Evolutionary conservation across 805 yeast species (phyloP).

Genomic region (Torulaspora maleeae): DNA sequence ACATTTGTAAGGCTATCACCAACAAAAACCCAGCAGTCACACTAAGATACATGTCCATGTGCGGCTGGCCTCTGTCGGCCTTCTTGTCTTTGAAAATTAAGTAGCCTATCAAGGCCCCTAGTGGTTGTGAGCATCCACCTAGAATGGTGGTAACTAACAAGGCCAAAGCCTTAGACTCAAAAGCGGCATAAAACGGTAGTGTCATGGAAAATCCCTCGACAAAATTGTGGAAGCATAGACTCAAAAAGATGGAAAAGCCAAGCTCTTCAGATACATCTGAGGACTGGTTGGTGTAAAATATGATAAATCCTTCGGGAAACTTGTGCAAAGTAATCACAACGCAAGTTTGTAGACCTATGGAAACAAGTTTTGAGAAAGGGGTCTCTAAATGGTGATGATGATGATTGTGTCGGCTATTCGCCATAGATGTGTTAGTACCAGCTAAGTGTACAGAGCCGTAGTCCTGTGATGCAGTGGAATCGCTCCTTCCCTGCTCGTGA

Average conservation of each 20-base stretch:
- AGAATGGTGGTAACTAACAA: constrained; percentile 58
- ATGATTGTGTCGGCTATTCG: constrained; percentile 29
- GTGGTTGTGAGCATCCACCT: constrained; percentile 83
- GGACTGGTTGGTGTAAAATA: constrained; percentile 57
- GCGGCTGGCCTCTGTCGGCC: constrained; percentile 31
- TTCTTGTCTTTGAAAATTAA: constrained; percentile 41
- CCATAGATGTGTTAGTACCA: not conserved
- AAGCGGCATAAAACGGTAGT: constrained; percentile 76
- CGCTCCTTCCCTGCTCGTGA: constrained; percentile 6
- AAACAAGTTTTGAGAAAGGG: constrained; percentile 68
- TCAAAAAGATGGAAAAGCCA: constrained; percentile 77
- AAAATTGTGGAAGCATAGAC: constrained; percentile 83
- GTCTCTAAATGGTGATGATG: constrained; percentile 81
- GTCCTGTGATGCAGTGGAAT: not conserved
- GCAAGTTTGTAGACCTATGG: constrained; percentile 88
- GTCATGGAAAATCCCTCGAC: constrained; percentile 95
- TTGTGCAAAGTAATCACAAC: constrained; percentile 85
- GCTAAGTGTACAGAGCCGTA: constrained; percentile 8
- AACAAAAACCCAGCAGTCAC: constrained; percentile 79
- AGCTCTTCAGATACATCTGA: constrained; percentile 38
- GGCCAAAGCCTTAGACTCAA: constrained; percentile 59
- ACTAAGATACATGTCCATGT: constrained; percentile 48
- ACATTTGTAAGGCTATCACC: constrained; percentile 81
- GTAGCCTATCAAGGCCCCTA: constrained; percentile 77
- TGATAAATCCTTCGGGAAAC: constrained; percentile 90